Evolutionary conservation across 495 filamentous ascomycete species (phyloP).

Genomic region (Diplogelasinospora grovesii): DNA sequence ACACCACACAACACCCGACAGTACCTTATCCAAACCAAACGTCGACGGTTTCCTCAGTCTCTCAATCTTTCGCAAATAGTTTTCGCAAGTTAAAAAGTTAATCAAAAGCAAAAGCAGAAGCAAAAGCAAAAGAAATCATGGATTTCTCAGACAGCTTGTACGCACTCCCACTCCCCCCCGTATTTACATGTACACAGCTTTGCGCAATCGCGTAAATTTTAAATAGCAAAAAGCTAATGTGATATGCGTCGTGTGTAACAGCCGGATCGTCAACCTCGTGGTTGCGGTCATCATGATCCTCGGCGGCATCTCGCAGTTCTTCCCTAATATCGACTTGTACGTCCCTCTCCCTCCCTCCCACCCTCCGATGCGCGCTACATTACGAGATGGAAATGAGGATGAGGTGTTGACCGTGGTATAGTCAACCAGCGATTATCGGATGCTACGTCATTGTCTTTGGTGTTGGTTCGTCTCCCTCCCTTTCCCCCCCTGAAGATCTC

Average conservation of each 20-base stretch:
- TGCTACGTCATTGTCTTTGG: slow-evolving; percentile 87
- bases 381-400: no score
- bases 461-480: slow-evolving; percentile 52
- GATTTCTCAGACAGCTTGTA: slow-evolving; percentile 28
- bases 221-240: no score
- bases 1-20: not conserved
- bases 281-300: slow-evolving; percentile 84
- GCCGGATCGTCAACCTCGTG: slow-evolving; percentile 88
- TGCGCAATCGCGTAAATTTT: no score
- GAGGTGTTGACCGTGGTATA: slow-evolving; percentile 15
- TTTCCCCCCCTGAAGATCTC: no score
- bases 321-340: slow-evolving; percentile 51
- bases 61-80: not conserved
- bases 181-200: not conserved
- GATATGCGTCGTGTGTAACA: slow-evolving; percentile 29
- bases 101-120: no score
- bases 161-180: no score
- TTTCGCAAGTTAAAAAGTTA: no score
- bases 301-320: slow-evolving; percentile 88
- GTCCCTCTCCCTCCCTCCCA: slow-evolving; percentile 22
- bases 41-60: not conserved
- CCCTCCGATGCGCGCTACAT: no score
- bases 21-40: no score
- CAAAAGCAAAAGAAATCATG: no score
- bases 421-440: slow-evolving; percentile 67